phyloP scores from a whole-genome alignment of 1,139 yeast species.

The Hyphopichia wangnamkhiaoensis region DNA sequence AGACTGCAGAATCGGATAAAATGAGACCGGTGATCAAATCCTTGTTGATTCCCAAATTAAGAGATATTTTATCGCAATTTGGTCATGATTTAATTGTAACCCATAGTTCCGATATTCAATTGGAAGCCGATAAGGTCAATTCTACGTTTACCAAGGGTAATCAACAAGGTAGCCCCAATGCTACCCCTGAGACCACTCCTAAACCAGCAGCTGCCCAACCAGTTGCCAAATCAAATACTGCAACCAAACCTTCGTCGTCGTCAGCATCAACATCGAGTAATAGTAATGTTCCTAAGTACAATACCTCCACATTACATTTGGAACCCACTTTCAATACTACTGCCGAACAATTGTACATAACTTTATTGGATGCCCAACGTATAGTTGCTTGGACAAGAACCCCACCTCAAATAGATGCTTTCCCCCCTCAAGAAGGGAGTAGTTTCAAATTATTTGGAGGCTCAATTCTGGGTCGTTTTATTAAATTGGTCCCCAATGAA shows the following conservation, averaged over 20 bases:
- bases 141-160: constrained; percentile 69
- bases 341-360: constrained; percentile 78
- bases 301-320: constrained; percentile 76
- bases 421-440: constrained; percentile 60
- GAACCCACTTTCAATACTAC: constrained; percentile 84
- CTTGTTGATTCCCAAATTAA: constrained; percentile 67
- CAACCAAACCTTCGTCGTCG: background rate
- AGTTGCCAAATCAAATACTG: constrained; percentile 1
- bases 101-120: constrained; percentile 87
- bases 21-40: constrained; percentile 56
- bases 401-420: constrained; percentile 55
- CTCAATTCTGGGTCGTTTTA: constrained; percentile 72
- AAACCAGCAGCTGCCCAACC: constrained; percentile 16
- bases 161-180: constrained; percentile 36
- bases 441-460: constrained; percentile 81
- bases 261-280: constrained; percentile 9
- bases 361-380: constrained; percentile 73
- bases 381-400: constrained; percentile 91
- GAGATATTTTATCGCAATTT: constrained; percentile 59
- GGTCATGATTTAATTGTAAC: constrained; percentile 74
- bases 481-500: constrained; percentile 57
- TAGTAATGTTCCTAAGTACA: constrained; percentile 56
- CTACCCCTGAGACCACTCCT: constrained; percentile 20
- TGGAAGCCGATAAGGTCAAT: constrained; percentile 61
- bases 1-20: constrained; percentile 52